Evolutionary conservation across 495 filamentous ascomycete genomes (phyloP).

Genomic region (Alectoria sarmentosa): DNA sequence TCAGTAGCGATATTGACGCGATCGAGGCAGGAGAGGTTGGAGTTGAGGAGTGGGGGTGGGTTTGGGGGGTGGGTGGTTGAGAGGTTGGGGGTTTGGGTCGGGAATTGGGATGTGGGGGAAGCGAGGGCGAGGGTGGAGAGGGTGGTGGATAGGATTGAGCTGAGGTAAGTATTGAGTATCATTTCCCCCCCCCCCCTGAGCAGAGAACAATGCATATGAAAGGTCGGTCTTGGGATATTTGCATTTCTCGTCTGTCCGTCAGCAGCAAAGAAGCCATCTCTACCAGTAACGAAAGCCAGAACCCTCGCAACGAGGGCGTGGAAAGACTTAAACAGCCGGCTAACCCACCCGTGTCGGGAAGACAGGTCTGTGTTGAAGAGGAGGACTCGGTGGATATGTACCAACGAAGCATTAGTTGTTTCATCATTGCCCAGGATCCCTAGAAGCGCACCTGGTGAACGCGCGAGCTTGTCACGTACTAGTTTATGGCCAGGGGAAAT

Average conservation of each 20-base stretch:
- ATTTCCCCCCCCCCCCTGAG: neutral
- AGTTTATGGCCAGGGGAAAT: neutral
- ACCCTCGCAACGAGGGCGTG: neutral
- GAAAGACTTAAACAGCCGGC: neutral
- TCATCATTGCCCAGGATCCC: neutral
- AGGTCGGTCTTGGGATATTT: neutral
- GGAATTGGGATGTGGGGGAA: neutral
- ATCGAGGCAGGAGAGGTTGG: neutral
- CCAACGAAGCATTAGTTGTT: neutral
- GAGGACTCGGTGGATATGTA: neutral
- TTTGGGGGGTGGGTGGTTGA: neutral
- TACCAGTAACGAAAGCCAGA: neutral
- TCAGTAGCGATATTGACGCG: neutral
- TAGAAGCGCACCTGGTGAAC: neutral
- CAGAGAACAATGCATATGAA: neutral
- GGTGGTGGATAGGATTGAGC: neutral
- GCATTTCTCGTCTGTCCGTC: neutral
- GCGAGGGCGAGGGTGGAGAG: neutral
- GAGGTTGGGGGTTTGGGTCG: neutral
- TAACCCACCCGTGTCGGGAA: neutral
- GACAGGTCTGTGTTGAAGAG: neutral
- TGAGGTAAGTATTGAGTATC: neutral
- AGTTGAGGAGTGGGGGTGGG: neutral
- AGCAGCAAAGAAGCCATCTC: neutral
- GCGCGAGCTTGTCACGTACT: neutral